Percentiles rank a stretch among this genome's conserved stretches.
phyloP scores from a whole-genome alignment of 805 yeast species.

The Monosporozyma aerobia region DNA sequence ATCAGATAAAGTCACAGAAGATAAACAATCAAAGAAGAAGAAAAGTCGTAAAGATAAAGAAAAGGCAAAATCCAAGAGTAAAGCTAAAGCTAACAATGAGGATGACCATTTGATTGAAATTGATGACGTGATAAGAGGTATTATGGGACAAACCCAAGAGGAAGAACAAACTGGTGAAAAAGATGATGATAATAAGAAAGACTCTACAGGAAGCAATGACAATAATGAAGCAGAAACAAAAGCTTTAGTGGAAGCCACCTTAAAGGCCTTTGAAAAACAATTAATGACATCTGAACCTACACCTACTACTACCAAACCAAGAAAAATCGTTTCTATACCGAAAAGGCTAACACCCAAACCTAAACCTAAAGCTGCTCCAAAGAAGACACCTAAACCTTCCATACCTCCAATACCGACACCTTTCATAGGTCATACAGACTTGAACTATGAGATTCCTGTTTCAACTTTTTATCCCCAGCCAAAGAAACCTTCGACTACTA shows the following conservation, averaged over 20 bases:
- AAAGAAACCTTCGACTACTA: neutral
- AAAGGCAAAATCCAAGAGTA: neutral
- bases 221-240: conserved; percentile 25
- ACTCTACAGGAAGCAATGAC: conserved; percentile 1
- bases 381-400: neutral
- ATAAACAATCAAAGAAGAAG: conserved; percentile 6
- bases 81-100: neutral
- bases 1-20: conserved; percentile 7
- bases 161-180: conserved; percentile 8
- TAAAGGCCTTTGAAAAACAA: conserved; percentile 28
- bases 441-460: conserved; percentile 4
- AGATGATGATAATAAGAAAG: conserved; percentile 1
- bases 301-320: conserved; percentile 2
- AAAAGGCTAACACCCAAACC: conserved; percentile 8
- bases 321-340: conserved; percentile 8
- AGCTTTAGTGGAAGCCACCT: conserved; percentile 28
- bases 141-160: conserved; percentile 11
- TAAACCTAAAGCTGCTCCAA: neutral
- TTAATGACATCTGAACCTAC: conserved; percentile 12
- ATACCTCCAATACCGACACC: neutral
- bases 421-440: neutral
- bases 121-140: conserved; percentile 26
- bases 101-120: conserved; percentile 20
- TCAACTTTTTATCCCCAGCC: conserved; percentile 5
- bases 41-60: conserved; percentile 5